Evolutionary conservation across 2,329 filamentous ascomycete genomes (phyloP).

Genomic region (Daldinia eschscholtzii): DNA sequence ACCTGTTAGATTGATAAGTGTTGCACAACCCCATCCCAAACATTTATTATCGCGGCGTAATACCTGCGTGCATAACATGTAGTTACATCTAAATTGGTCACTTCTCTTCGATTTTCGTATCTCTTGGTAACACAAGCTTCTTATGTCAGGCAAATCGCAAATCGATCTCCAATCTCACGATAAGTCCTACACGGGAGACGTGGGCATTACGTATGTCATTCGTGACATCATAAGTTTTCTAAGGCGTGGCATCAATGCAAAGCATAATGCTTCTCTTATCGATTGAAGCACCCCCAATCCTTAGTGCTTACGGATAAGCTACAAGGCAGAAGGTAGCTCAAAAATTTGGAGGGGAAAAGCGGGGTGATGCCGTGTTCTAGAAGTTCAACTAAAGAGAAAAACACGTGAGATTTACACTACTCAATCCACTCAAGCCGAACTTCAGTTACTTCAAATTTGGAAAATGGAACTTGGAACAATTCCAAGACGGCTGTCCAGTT

Average conservation of each 20-base stretch:
- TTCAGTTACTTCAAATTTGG: background rate
- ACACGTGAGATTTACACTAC: background rate
- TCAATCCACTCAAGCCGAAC: conserved; percentile 2
- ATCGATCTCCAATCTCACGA: background rate
- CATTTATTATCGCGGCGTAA: background rate
- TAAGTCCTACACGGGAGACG: background rate
- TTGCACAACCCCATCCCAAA: background rate
- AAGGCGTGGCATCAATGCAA: background rate
- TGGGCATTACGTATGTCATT: background rate
- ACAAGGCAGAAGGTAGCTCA: background rate
- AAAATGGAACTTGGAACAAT: conserved; percentile 11
- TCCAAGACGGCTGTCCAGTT: conserved; percentile 26
- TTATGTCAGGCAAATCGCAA: background rate
- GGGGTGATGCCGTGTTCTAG: background rate
- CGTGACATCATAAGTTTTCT: conserved; percentile 25
- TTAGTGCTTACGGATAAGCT: background rate
- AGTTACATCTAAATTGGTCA: background rate
- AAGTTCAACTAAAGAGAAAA: background rate
- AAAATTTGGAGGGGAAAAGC: background rate
- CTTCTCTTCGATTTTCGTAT: background rate
- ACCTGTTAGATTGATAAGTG: background rate
- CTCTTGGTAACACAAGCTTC: background rate
- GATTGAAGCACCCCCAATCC: background rate
- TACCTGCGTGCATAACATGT: background rate
- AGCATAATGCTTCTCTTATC: background rate